Evolutionary conservation across 441 rosid species (phyloP).

Genomic region (Kokia cookei): DNA sequence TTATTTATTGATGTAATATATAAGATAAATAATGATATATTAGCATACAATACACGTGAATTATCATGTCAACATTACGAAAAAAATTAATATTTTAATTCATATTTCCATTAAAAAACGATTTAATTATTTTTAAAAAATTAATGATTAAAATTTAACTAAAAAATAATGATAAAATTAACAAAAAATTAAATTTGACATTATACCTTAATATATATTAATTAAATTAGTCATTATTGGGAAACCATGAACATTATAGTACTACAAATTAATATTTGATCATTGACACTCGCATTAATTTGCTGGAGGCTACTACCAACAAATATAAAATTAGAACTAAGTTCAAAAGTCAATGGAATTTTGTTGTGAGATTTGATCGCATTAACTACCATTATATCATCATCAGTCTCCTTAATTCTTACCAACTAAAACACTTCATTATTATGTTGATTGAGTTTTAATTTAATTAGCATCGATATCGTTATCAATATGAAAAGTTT

Average conservation of each 20-base stretch:
- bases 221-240: background rate
- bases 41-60: too few species aligned
- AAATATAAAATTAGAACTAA: background rate
- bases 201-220: too few species aligned
- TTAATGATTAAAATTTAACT: too few species aligned
- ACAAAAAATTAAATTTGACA: too few species aligned
- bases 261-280: background rate
- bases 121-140: too few species aligned
- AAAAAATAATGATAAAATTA: too few species aligned
- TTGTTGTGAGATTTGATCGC: background rate
- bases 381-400: background rate
- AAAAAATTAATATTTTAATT: too few species aligned
- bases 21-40: too few species aligned
- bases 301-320: background rate
- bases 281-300: background rate
- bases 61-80: too few species aligned
- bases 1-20: too few species aligned
- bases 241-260: background rate
- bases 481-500: rapidly evolving
- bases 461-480: background rate
- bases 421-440: background rate
- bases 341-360: background rate
- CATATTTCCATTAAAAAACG: too few species aligned
- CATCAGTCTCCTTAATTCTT: background rate
- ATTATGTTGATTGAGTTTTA: background rate